Conservation (phyloP, 1,139 yeast genomes). For the Hansenula anomala region DNA sequence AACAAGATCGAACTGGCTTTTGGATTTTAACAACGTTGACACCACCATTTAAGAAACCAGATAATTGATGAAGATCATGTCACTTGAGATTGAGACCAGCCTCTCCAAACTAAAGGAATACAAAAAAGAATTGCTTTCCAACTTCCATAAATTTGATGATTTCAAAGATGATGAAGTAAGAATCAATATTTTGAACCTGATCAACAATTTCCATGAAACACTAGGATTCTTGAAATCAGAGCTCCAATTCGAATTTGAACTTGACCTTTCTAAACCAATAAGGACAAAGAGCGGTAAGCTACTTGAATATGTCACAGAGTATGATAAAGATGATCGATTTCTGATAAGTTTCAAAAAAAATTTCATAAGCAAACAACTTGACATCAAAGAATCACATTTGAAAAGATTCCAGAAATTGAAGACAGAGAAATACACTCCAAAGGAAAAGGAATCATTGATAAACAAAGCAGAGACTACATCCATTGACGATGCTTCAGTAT, state of each 20-base stretch:
- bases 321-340: conserved; percentile 12
- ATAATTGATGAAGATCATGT: too few species aligned
- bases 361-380: conserved; percentile 13
- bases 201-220: conserved; percentile 13
- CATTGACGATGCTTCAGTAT: conserved; percentile 1
- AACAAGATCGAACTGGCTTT: too few species aligned
- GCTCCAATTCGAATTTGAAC: conserved; percentile 15
- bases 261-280: conserved; percentile 5
- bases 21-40: too few species aligned
- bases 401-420: conserved; percentile 1
- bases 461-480: not conserved
- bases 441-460: conserved; percentile 7
- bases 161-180: conserved; percentile 12
- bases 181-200: conserved; percentile 9
- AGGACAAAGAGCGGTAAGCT: not conserved
- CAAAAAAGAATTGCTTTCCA: conserved; percentile 9
- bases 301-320: conserved; percentile 3
- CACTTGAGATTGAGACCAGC: not conserved
- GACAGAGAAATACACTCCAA: not conserved
- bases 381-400: not conserved
- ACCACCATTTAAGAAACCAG: too few species aligned
- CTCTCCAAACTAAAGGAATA: conserved; percentile 1
- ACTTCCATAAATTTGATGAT: conserved; percentile 7
- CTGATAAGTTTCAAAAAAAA: conserved; percentile 9
- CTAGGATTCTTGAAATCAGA: conserved; percentile 10